Evolutionary conservation across 768 basidiomycete species (phyloP).

Genomic region (Chalciporus sphaerocephalus): DNA sequence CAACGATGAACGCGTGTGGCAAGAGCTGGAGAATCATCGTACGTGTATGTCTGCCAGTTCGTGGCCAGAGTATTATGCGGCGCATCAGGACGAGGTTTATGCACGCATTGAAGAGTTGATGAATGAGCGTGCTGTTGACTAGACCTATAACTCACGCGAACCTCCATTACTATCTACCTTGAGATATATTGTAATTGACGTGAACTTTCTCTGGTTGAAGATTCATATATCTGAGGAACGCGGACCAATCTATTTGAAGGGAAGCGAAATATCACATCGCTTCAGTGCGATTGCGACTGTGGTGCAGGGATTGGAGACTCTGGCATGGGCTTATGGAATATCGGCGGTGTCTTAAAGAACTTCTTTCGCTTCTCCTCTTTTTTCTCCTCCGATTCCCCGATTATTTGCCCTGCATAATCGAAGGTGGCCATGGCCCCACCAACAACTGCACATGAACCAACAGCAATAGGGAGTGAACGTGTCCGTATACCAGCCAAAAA

Average conservation of each 20-base stretch:
- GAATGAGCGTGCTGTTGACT: slow-evolving; percentile 11
- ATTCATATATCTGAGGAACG: background rate
- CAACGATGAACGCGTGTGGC: slow-evolving; percentile 50
- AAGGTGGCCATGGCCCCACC: slow-evolving; percentile 79
- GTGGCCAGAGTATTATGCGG: slow-evolving; percentile 53
- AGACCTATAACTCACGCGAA: background rate
- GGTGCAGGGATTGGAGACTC: slow-evolving; percentile 9
- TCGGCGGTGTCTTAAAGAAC: slow-evolving; percentile 76
- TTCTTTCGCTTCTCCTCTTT: slow-evolving; percentile 67
- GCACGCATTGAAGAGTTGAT: slow-evolving; percentile 37
- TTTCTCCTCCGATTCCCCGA: slow-evolving; percentile 41
- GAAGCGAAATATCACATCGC: slow-evolving; percentile 8
- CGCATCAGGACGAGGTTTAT: slow-evolving; percentile 40
- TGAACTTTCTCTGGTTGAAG: background rate
- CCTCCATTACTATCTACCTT: slow-evolving; percentile 4
- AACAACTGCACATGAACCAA: slow-evolving; percentile 73
- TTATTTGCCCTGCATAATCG: slow-evolving; percentile 69
- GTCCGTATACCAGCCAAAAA: slow-evolving; percentile 84
- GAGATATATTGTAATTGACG: background rate
- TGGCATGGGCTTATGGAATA: slow-evolving; percentile 29
- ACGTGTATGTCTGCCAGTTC: slow-evolving; percentile 38
- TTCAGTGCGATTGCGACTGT: slow-evolving; percentile 19
- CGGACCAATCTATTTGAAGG: slow-evolving; percentile 16
- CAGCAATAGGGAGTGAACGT: slow-evolving; percentile 77
- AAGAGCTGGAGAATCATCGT: slow-evolving; percentile 38